phyloP scores from a whole-genome alignment of 2,329 filamentous ascomycete species.

The Neofusicoccum cordaticola region DNA sequence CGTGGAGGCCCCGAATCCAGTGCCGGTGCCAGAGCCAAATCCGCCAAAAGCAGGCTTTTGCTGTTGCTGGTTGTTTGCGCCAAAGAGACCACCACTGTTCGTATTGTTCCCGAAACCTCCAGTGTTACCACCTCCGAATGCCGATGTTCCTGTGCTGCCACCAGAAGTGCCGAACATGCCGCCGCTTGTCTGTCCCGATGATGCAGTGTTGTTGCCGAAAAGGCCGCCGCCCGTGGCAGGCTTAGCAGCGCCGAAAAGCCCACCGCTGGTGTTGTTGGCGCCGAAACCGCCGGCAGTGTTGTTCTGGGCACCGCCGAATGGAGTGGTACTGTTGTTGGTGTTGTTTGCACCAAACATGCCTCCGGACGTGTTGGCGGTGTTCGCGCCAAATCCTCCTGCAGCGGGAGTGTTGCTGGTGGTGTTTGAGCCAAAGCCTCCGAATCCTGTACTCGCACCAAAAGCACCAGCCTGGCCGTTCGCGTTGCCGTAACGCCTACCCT shows the following conservation, averaged over 20 bases:
- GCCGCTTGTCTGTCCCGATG: constrained; percentile 26
- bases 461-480: constrained; percentile 75
- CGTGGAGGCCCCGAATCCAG: constrained; percentile 22
- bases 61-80: constrained; percentile 19
- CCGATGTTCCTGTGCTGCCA: constrained; percentile 6
- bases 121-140: constrained; percentile 26
- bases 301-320: constrained; percentile 19
- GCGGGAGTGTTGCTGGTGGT: constrained; percentile 37
- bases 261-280: constrained; percentile 22
- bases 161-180: constrained; percentile 32
- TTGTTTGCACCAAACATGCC: constrained; percentile 42
- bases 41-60: constrained; percentile 24
- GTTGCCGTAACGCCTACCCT: constrained; percentile 81
- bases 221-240: constrained; percentile 24
- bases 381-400: constrained; percentile 47
- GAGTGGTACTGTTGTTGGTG: constrained; percentile 30
- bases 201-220: constrained; percentile 24
- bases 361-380: constrained; percentile 38
- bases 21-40: constrained; percentile 23
- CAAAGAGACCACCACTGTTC: constrained; percentile 22
- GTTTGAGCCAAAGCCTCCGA: constrained; percentile 47
- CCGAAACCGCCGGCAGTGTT: constrained; percentile 34
- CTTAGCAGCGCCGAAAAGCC: constrained; percentile 31
- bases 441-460: constrained; percentile 68
- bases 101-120: constrained; percentile 40